These are phyloP conservation scores for Dunaliella sp. DNA, from an alignment of 139 green algal genomes.

Conservation along the genomic window DNA sequence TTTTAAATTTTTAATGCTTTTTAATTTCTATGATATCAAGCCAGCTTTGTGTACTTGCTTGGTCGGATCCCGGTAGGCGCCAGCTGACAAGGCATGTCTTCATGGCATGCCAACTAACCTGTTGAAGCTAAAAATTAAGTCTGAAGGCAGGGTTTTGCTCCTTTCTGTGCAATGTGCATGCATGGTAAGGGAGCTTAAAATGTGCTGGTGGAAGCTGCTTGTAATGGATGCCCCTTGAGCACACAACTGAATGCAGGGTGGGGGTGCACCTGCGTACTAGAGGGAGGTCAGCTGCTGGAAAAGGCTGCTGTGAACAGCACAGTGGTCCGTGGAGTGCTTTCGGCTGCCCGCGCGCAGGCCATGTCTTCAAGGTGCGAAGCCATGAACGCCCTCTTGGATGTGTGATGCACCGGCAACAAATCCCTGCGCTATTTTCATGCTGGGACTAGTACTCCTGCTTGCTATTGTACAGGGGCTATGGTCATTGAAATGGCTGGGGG, in stretches of 20 bases:
- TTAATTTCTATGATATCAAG: too few relatives aligned
- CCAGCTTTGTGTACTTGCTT: too few relatives aligned
- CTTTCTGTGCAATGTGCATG: background rate
- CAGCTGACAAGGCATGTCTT: too few relatives aligned
- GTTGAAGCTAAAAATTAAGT: background rate
- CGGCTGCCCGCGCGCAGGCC: constrained; percentile 56
- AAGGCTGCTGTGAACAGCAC: constrained; percentile 88
- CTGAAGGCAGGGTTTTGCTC: background rate
- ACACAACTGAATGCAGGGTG: too few relatives aligned
- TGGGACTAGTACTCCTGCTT: background rate
- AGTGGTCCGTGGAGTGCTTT: constrained; percentile 71
- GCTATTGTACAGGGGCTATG: background rate
- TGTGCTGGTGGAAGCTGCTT: background rate
- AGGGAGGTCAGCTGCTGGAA: constrained; percentile 86
- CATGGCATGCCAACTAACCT: too few relatives aligned
- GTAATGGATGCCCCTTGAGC: too few relatives aligned
- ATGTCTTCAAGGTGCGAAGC: constrained; percentile 39
- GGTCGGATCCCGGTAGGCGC: too few relatives aligned
- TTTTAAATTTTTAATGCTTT: too few relatives aligned
- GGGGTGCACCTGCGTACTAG: constrained; percentile 91
- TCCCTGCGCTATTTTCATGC: background rate
- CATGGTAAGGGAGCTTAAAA: background rate
- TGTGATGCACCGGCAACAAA: background rate
- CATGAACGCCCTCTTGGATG: background rate
- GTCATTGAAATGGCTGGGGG: too few relatives aligned